phyloP scores from a whole-genome alignment of 257 asterid species.

The Penstemon davidsonii region DNA sequence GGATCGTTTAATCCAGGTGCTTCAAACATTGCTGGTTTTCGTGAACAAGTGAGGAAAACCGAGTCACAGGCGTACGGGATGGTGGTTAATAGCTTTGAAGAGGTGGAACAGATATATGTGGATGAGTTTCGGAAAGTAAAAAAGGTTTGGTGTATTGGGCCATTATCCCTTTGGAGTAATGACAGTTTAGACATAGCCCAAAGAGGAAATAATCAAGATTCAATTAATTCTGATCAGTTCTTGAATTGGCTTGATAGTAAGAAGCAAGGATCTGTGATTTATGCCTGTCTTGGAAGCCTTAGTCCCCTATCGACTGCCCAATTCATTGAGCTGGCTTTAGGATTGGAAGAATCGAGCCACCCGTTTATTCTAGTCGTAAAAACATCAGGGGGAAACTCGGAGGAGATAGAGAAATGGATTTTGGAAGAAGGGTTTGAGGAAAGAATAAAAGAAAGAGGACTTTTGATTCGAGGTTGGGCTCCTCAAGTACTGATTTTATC shows the following conservation, averaged over 20 bases:
- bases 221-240: conserved; percentile 30
- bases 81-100: conserved; percentile 54
- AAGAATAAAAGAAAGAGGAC: conserved; percentile 41
- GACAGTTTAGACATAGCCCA: conserved; percentile 33
- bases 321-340: conserved; percentile 41
- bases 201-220: conserved; percentile 41
- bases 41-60: conserved; percentile 39
- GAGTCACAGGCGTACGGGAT: conserved; percentile 41
- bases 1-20: conserved; percentile 35
- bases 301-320: conserved; percentile 34
- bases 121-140: conserved; percentile 34
- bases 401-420: conserved; percentile 43
- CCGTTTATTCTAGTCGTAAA: conserved; percentile 53
- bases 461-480: conserved; percentile 56
- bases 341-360: conserved; percentile 39
- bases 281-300: conserved; percentile 48
- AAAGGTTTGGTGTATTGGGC: conserved; percentile 76
- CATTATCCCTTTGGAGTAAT: conserved; percentile 44
- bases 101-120: conserved; percentile 42
- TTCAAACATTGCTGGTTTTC: conserved; percentile 18
- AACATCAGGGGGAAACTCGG: conserved; percentile 23
- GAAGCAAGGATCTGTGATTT: conserved; percentile 41
- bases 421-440: conserved; percentile 39
- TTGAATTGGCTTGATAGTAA: conserved; percentile 38
- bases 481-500: conserved; percentile 48